A percentile compares a stretch with the other conserved stretches of the same genome.
Evolutionary conservation across 2,329 filamentous ascomycete genomes (phyloP).

Genomic region (Hypoxylon sp.): DNA sequence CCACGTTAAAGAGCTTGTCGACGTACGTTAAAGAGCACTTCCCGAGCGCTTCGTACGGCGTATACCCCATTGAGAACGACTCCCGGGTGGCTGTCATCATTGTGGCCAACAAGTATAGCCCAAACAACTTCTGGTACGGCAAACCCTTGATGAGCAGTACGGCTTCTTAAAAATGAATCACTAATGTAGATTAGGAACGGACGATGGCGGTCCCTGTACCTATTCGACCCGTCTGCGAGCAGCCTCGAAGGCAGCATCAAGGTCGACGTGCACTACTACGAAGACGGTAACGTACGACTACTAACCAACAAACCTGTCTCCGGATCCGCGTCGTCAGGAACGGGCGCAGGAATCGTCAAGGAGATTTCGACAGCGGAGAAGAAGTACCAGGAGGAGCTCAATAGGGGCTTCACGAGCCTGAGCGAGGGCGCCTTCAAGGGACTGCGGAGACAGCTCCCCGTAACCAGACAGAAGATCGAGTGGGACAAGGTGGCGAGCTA

Average conservation of each 20-base stretch:
- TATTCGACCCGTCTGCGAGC: constrained; percentile 73
- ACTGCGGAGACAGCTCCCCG: constrained; percentile 88
- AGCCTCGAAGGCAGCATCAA: constrained; percentile 81
- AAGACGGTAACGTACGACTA: constrained; percentile 96
- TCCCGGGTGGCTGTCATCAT: constrained; percentile 80
- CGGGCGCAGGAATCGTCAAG: constrained; percentile 74
- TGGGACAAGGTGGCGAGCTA: constrained; percentile 99
- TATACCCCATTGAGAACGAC: constrained; percentile 81
- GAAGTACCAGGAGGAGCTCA: constrained; percentile 95
- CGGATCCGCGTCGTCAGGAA: constrained; percentile 66
- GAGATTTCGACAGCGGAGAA: constrained; percentile 83
- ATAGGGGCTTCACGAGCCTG: constrained; percentile 84
- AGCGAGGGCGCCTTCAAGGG: constrained; percentile 97
- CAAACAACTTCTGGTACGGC: constrained; percentile 91
- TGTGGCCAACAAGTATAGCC: constrained; percentile 96
- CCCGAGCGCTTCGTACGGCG: constrained; percentile 79
- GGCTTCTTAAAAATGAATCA: not conserved
- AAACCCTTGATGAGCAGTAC: not conserved
- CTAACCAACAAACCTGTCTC: constrained; percentile 83
- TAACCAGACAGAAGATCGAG: constrained; percentile 98
- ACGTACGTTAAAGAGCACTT: constrained; percentile 89
- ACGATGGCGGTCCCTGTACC: constrained; percentile 91
- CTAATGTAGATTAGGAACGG: constrained; percentile 73
- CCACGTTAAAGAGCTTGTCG: constrained; percentile 78
- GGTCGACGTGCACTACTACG: constrained; percentile 98